Conservation (phyloP, 2,329 filamentous ascomycete species). For the Cyclaneusma minus region DNA sequence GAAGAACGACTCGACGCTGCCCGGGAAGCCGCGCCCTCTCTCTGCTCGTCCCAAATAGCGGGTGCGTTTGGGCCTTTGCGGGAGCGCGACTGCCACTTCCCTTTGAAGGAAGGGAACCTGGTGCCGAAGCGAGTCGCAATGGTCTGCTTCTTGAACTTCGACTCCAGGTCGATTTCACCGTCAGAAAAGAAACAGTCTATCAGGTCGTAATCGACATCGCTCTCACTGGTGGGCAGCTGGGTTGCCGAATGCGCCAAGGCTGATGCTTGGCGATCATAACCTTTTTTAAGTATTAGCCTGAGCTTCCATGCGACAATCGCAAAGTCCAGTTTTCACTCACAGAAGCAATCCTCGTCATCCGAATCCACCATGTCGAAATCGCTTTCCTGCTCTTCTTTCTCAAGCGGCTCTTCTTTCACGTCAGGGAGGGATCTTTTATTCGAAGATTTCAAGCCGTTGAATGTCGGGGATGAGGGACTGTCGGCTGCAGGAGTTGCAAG, state of each 20-base stretch:
- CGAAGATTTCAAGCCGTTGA: slow-evolving; percentile 33
- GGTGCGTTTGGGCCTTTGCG: slow-evolving; percentile 24
- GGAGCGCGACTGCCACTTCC: slow-evolving; percentile 37
- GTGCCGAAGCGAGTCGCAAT: slow-evolving; percentile 51
- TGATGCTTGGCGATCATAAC: slow-evolving; percentile 36
- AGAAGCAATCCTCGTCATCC: slow-evolving; percentile 46
- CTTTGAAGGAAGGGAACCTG: slow-evolving; percentile 35
- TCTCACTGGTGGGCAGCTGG: slow-evolving; percentile 23
- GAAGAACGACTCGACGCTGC: slow-evolving; percentile 64
- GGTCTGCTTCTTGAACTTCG: slow-evolving; percentile 39
- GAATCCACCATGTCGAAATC: slow-evolving; percentile 33
- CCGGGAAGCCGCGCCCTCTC: slow-evolving; percentile 26
- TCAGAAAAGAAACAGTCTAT: slow-evolving; percentile 47
- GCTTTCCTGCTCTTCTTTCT: slow-evolving; percentile 54
- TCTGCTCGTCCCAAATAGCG: slow-evolving; percentile 9
- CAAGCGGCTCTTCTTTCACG: slow-evolving; percentile 68
- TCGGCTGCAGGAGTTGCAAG: slow-evolving; percentile 31
- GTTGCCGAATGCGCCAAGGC: slow-evolving; percentile 16
- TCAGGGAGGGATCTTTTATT: slow-evolving; percentile 63
- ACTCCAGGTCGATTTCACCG: slow-evolving; percentile 33
- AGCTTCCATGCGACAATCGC: slow-evolving; percentile 1
- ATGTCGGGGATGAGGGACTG: slow-evolving; percentile 37
- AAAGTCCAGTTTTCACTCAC: slow-evolving; percentile 34
- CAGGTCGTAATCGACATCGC: slow-evolving; percentile 47
- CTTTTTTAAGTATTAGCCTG: slow-evolving; percentile 24